Evolutionary conservation across 352 stramenopile species (phyloP), one percentile per base, ranked within the genome.

Genomic region (Globisporangium middletonii): DNA sequence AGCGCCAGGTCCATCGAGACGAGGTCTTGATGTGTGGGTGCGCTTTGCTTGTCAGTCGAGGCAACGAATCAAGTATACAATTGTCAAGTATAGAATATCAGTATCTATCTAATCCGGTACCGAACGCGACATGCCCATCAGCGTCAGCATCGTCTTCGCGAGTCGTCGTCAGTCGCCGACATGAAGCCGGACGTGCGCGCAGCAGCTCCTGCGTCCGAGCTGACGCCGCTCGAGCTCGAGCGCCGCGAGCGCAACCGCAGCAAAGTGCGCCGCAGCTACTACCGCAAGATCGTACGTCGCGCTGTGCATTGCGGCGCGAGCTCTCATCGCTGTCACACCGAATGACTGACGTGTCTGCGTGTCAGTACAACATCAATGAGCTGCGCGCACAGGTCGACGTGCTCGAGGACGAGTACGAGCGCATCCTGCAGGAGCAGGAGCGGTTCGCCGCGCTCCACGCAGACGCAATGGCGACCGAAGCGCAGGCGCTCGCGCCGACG

Each of bases 261-360:
- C 59, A 78, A 78, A 74, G 72, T 81, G 60, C 72, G 72, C 0
- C 69, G 70, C 47, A 75, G 67, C 53, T 81, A 81, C 59, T 81
- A 81, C 55, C 67, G 72, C n/a, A 81, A 81, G 49, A 78, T 81
- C 46, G 72, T 81, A 65, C 46, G 72, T 23, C 23, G 23, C 0
- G 23, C 23, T 0, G 23, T 23, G 23, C 23, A 23, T 23, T 23
- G 0, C 23, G 0, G 0, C 23, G 23, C 23, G 0, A 23, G 0
- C 23, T 23, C 23, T 60, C 8, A 6, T 15, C 8, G n/a, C 8
- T 48, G 16, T 55, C 13, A 42, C 2, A 33, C n/a, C 6, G 33
- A 8, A 2, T n/a, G 37, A 38, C 26, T 45, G 52, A 41, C 56
- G 26, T 33, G 27, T n/a, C 9, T 55, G 23, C 49, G 26, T 26